These are phyloP conservation scores for Candida sojae DNA, from an alignment of 1,139 yeast genomes.

Conservation along the genomic window DNA sequence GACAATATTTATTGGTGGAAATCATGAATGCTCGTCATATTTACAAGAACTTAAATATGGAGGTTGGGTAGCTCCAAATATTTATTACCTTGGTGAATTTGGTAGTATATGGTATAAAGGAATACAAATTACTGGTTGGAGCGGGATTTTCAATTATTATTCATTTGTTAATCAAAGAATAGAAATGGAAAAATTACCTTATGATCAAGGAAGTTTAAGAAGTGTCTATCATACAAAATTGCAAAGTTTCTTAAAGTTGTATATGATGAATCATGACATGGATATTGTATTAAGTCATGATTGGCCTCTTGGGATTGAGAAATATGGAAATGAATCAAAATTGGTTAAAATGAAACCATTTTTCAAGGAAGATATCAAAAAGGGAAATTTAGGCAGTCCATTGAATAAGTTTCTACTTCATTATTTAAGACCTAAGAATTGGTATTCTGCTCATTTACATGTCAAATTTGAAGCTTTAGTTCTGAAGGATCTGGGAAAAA, in stretches of 20 bases:
- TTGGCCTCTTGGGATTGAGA: conserved; percentile 87
- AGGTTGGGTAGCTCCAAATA: conserved; percentile 93
- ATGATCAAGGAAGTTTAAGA: conserved; percentile 42
- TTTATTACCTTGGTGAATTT: conserved; percentile 83
- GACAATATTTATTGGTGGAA: conserved; percentile 91
- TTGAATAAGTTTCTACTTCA: conserved; percentile 59
- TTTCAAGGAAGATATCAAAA: conserved; percentile 62
- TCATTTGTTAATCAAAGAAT: conserved; percentile 24
- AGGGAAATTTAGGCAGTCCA: conserved; percentile 73
- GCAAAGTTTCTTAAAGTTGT: conserved; percentile 59
- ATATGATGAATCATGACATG: conserved; percentile 27
- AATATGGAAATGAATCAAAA: conserved; percentile 55
- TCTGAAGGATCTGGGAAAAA: conserved; percentile 12
- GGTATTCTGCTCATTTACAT: conserved; percentile 94
- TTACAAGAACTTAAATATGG: conserved; percentile 76
- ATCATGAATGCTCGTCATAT: conserved; percentile 87
- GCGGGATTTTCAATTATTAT: conserved; percentile 73
- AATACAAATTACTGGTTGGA: conserved; percentile 72
- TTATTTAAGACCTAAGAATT: conserved; percentile 60
- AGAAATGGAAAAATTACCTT: conserved; percentile 52
- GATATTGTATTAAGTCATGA: conserved; percentile 80
- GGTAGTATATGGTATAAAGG: conserved; percentile 78
- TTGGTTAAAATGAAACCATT: conserved; percentile 64
- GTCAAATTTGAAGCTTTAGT: conserved; percentile 64
- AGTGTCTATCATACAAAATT: conserved; percentile 78